These are phyloP conservation scores for Leishmania tarentolae DNA, from an alignment of 208 protist genomes.

Conservation along the genomic window DNA sequence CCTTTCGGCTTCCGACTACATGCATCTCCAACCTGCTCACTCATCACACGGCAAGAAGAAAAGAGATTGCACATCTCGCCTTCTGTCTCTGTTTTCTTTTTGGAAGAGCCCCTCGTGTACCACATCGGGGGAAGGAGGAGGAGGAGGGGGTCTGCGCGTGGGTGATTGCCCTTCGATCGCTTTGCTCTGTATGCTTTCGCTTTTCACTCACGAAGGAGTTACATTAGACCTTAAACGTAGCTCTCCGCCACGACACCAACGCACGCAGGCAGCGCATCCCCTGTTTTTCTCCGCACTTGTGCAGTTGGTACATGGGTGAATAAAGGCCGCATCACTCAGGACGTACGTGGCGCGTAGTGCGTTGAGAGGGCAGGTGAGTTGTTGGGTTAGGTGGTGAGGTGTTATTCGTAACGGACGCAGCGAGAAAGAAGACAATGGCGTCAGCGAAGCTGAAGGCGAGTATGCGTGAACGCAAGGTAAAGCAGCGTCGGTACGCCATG, in stretches of 20 bases:
- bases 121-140: not conserved
- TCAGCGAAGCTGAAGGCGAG: not conserved
- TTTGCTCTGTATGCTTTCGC: conserved; percentile 15
- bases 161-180: not conserved
- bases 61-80: not conserved
- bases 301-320: not conserved
- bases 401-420: conserved; percentile 2
- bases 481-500: not conserved
- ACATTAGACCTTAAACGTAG: conserved; percentile 10
- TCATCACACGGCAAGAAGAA: not conserved
- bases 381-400: not conserved
- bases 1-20: not conserved
- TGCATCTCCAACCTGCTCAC: not conserved
- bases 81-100: not conserved
- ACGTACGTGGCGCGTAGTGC: not conserved
- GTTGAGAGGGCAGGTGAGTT: not conserved
- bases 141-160: not conserved
- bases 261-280: not conserved
- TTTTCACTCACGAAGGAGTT: conserved; percentile 2
- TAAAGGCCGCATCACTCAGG: not conserved
- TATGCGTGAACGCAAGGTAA: not conserved
- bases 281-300: not conserved
- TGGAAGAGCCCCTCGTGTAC: not conserved
- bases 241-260: conserved; percentile 7
- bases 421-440: conserved; percentile 23